These are phyloP conservation scores for Mortierella sp. DNA, from an alignment of 371 early-diverging fungal species.

Conservation along the genomic window DNA sequence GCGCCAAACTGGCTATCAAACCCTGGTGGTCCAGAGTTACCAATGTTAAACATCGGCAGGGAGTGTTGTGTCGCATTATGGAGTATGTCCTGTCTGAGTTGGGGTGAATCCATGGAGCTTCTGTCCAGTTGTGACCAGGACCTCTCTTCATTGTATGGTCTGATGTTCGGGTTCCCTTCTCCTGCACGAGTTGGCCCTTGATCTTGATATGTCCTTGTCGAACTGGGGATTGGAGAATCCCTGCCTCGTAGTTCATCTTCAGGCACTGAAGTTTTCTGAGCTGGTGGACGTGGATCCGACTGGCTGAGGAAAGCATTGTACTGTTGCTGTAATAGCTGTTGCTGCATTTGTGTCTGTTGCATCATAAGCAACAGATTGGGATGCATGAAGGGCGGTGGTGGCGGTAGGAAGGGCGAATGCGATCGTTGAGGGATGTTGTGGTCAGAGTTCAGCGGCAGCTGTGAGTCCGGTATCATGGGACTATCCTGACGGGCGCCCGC, in stretches of 20 bases:
- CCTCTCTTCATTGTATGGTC: neutral
- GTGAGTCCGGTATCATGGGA: neutral
- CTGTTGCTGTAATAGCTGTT: constrained; percentile 12
- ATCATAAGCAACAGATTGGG: constrained; percentile 36
- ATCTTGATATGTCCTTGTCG: neutral
- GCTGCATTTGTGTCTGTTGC: constrained; percentile 33
- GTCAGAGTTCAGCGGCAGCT: neutral
- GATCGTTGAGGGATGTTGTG: constrained; percentile 8
- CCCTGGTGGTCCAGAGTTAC: constrained; percentile 12
- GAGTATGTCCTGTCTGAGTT: constrained; percentile 5
- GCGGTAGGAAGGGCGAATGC: constrained; percentile 30
- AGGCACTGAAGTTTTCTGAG: neutral
- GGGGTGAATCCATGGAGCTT: constrained; percentile 16
- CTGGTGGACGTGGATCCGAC: neutral
- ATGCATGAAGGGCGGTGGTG: constrained; percentile 38
- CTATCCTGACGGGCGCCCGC: neutral
- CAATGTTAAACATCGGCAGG: constrained; percentile 12
- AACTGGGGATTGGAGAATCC: no score
- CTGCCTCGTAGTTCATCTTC: neutral
- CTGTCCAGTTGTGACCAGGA: constrained; percentile 13
- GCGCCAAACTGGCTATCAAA: constrained; percentile 22
- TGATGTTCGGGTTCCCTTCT: no score
- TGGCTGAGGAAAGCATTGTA: neutral
- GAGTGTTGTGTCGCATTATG: constrained; percentile 8
- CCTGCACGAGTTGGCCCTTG: neutral